Evolutionary conservation across 352 stramenopile genomes (phyloP).

Genomic region (Phytophthora ramorum): DNA sequence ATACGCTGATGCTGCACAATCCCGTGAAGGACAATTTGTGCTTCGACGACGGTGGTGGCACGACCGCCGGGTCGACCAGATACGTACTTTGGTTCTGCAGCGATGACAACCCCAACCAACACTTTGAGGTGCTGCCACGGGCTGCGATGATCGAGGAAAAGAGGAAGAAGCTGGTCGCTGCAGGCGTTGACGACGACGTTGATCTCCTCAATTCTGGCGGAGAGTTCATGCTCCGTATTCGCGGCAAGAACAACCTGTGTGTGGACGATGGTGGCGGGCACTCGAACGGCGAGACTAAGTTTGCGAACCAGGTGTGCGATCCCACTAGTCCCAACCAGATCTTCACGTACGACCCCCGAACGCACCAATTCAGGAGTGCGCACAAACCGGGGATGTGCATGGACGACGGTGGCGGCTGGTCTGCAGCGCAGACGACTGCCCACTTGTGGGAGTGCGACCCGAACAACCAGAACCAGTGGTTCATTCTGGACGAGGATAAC

Average conservation of each 20-base stretch:
- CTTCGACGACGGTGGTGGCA: conserved; percentile 35
- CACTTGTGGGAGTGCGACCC: conserved; percentile 30
- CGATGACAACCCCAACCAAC: conserved; percentile 34
- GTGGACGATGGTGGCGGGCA: conserved; percentile 41
- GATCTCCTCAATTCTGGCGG: conserved; percentile 24
- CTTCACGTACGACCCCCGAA: conserved; percentile 23
- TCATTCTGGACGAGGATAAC: conserved; percentile 31
- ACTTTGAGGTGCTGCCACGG: conserved; percentile 39
- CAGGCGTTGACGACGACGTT: conserved; percentile 22
- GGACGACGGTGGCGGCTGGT: conserved; percentile 26
- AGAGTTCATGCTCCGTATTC: conserved; percentile 26
- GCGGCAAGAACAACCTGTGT: conserved; percentile 38
- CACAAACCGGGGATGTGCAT: conserved; percentile 25
- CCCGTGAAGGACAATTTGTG: conserved; percentile 37
- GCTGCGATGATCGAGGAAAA: conserved; percentile 16
- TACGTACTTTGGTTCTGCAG: conserved; percentile 16
- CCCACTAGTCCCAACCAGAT: conserved; percentile 31
- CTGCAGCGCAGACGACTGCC: conserved; percentile 16
- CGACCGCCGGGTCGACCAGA: conserved; percentile 1
- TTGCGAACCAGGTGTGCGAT: conserved; percentile 26
- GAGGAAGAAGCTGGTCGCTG: conserved; percentile 19
- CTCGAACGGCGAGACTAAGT: conserved; percentile 25
- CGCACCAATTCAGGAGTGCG: conserved; percentile 21
- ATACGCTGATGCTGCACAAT: conserved; percentile 32
- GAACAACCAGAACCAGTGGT: conserved; percentile 26